Evolutionary conservation across 2,329 filamentous ascomycete genomes (phyloP), one percentile per base, ranked within the genome.

Genomic region (Aspergillus sp.): DNA sequence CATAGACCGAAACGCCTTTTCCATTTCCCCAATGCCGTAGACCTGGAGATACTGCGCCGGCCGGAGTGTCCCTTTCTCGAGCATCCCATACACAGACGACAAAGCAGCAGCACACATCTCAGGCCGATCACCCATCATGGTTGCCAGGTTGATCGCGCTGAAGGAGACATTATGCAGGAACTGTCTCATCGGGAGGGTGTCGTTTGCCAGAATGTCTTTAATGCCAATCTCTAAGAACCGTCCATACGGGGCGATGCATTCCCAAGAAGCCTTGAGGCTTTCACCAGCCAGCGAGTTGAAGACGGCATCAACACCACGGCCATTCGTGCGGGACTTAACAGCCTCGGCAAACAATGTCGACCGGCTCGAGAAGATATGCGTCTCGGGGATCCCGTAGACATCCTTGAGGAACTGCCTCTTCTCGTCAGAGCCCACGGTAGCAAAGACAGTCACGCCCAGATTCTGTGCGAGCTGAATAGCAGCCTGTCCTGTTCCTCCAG

Each of bases 151-250:
- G 6, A 56, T 31, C 8, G 39, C 47, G 9, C 39, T 37, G 27
- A 51, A 56, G 23, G 46, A 44, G 17, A 52, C 39, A 56, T 56
- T 56, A 17, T 39, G 39, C n/a, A 11, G 19, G 40, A 56, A 56
- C n/a, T 37, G 46, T 12, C 35, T 27, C 54, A 56, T 56, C 4
- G 45, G 35, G 8, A 56, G 47, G 3, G 24, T 48, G 2, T 39
- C 8, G 23, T 55, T 55, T 4, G 37, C 15, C 1, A 46, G n/a
- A 14, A 55, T 55, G n/a, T 55, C 52, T 33, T 44, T 48, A 14
- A 47, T 55, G 1, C 52, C 52, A 15, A 55, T 55, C 44, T 55
- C 52, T 17, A 55, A 14, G 15, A 55, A 55, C 14, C 52, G 44
- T 1, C 52, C 52, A 14, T 47, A 55, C 14, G 52, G 35, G 7